Conservation (phyloP, 306 rosid species). For the Cicer arietinum region DNA sequence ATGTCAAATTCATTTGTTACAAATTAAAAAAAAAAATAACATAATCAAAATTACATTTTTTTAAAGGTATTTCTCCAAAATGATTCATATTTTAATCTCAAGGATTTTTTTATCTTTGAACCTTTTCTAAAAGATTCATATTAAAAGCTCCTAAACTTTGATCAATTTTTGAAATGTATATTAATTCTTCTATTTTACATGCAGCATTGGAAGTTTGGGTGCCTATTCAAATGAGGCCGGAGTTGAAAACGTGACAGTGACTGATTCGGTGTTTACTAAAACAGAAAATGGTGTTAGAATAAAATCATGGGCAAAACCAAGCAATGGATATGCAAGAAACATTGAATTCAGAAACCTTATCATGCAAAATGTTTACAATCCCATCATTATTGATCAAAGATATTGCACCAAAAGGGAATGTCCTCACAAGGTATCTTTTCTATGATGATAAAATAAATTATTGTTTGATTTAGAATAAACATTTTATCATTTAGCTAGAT, state of each 20-base stretch:
- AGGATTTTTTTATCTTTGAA: too few species aligned
- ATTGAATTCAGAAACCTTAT: slow-evolving; percentile 45
- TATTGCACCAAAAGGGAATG: slow-evolving; percentile 41
- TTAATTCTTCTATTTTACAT: not conserved
- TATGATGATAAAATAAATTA: not conserved
- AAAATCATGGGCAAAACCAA: slow-evolving; percentile 51
- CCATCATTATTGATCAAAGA: slow-evolving; percentile 54
- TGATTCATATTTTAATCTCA: too few species aligned
- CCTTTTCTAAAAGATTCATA: too few species aligned
- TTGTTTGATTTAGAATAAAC: too few species aligned
- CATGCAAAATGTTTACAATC: slow-evolving; percentile 50
- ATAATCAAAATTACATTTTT: too few species aligned
- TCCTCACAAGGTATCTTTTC: slow-evolving; percentile 39
- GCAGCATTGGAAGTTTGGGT: slow-evolving; percentile 54
- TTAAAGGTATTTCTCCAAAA: too few species aligned
- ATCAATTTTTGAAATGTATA: not conserved
- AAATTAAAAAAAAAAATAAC: too few species aligned
- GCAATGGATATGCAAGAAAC: slow-evolving; percentile 45
- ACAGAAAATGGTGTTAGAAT: slow-evolving; percentile 51
- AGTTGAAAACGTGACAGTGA: slow-evolving; percentile 51
- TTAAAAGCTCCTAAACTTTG: too few species aligned
- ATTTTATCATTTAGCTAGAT: too few species aligned
- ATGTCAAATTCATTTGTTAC: too few species aligned
- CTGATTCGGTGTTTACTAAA: slow-evolving; percentile 34
- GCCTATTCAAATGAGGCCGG: slow-evolving; percentile 35